phyloP scores from a whole-genome alignment of 345 rosid genomes.

The Zanthoxylum bungeanum region DNA sequence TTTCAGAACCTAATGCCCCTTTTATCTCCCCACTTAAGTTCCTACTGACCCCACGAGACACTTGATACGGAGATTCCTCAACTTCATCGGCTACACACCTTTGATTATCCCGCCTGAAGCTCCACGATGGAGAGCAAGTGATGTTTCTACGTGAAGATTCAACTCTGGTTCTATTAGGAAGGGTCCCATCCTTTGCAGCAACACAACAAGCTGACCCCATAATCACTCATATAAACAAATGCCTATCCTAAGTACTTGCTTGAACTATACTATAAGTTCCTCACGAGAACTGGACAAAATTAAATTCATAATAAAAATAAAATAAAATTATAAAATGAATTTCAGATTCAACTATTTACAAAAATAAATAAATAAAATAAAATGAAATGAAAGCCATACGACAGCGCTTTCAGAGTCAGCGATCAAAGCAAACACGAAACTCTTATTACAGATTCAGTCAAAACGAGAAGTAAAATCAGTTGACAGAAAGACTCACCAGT shows the following conservation, averaged over 20 bases:
- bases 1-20: slow-evolving; percentile 48
- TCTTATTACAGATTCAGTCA: not conserved
- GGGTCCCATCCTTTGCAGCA: slow-evolving; percentile 59
- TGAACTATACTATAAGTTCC: slow-evolving; percentile 6
- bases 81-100: slow-evolving; percentile 89
- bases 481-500: not conserved
- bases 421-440: not conserved
- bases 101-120: slow-evolving; percentile 79
- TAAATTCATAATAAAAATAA: no score
- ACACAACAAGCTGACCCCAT: slow-evolving; percentile 98
- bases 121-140: slow-evolving; percentile 91
- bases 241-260: not conserved
- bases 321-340: not conserved
- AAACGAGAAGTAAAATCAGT: not conserved
- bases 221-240: slow-evolving; percentile 24
- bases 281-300: no score
- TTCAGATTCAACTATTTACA: not conserved
- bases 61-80: slow-evolving; percentile 56
- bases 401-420: not conserved
- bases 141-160: slow-evolving; percentile 44
- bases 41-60: slow-evolving; percentile 43
- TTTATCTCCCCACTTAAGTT: slow-evolving; percentile 53
- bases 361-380: no score
- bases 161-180: slow-evolving; percentile 32
- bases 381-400: not conserved